A percentile compares a stretch with the other conserved stretches of the same genome.
These are phyloP conservation scores for Debaryomyces sp. DNA, from an alignment of 1,139 yeast species.

Conservation along the genomic window DNA sequence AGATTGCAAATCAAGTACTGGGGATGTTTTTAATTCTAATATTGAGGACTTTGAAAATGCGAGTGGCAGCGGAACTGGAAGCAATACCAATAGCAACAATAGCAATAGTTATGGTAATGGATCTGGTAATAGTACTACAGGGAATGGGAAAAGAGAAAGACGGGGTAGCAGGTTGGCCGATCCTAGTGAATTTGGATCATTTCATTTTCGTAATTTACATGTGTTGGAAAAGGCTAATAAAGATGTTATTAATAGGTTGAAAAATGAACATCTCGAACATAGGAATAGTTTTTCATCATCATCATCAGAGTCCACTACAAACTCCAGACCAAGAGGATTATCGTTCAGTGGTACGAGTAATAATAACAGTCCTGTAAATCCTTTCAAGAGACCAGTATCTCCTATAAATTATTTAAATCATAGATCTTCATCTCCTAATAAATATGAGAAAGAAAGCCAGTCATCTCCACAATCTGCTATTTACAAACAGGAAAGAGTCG, in stretches of 20 bases:
- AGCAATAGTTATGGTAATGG: constrained; percentile 11
- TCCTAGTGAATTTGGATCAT: constrained; percentile 85
- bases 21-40: constrained; percentile 3
- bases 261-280: constrained; percentile 76
- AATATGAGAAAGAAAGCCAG: constrained; percentile 13
- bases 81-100: constrained; percentile 8
- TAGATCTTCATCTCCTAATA: constrained; percentile 33
- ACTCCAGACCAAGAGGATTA: constrained; percentile 40
- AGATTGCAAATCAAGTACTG: constrained; percentile 7
- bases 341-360: constrained; percentile 30
- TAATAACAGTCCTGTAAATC: constrained; percentile 24
- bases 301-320: constrained; percentile 45
- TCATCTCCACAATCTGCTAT: constrained; percentile 27
- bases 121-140: neutral
- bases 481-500: constrained; percentile 33
- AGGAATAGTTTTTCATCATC: constrained; percentile 46
- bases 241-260: constrained; percentile 84
- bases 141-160: constrained; percentile 55
- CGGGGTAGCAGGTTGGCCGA: constrained; percentile 74
- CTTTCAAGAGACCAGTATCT: constrained; percentile 43
- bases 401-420: constrained; percentile 26
- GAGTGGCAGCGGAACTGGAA: constrained; percentile 11
- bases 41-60: constrained; percentile 6
- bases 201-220: constrained; percentile 84
- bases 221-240: constrained; percentile 93